Evolutionary conservation across 805 yeast species (phyloP), one percentile per base, ranked within the genome.

Genomic region (Kodamaea hsintzibuensis): DNA sequence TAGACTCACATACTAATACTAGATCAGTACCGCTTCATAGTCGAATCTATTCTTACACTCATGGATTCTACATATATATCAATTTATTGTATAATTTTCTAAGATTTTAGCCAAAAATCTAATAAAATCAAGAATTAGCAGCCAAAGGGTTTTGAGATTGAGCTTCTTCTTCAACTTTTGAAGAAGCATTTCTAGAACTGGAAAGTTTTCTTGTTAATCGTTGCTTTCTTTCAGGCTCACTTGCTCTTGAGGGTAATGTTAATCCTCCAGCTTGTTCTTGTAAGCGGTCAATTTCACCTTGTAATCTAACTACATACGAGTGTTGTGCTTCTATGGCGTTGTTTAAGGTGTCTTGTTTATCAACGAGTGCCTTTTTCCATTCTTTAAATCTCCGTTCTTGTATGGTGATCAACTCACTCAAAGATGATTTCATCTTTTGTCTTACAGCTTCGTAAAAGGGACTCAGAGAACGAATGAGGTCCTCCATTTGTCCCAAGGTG

Each of bases 381-480:
- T 79, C 83, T 62, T 80, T 81, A 58, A 86, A 85, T 57, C 81
- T 78, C 47, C 64, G 69, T 56, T 85, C 89, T 62, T 86, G 86
- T 2, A 62, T 52, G 12, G 68, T 63, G 42, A 82, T 78, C 19
- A 75, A 63, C 16, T 72, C 78, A 18, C 76, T 70, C 51, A 78
- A 80, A 52, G 70, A 73, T 54, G 67, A 71, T 60, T 78, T 80
- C 57, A 80, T 65, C 42, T 69, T 64, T 50, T 70, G 63, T 60
- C 80, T 82, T 52, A 71, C 70, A 38, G 77, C 78, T 30, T 79
- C 62, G 56, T 70, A 81, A 10, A 76, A 70, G 3, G 85, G 83
- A 56, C 76, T 74, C 69, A 77, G 70, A 51, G 76, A 79, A 19
- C 73, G 62, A 16, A 78, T 55, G 17, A 62, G 65, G 17, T 59